Evolutionary conservation across 2,329 filamentous ascomycete species (phyloP), one percentile per base, ranked within the genome.

Genomic region (Hymenoscyphus scutula): DNA sequence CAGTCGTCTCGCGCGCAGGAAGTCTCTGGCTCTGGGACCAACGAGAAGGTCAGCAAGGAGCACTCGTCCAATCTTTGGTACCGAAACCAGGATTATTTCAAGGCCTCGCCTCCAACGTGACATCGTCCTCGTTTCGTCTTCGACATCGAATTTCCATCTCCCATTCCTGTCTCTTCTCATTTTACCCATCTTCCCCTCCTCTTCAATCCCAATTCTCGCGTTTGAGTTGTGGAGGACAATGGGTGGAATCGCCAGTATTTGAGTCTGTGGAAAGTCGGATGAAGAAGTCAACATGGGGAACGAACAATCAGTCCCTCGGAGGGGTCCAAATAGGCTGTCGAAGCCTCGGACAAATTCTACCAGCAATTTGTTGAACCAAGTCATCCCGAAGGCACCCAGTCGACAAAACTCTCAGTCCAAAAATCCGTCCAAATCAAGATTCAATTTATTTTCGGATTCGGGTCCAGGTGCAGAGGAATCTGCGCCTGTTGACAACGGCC

Each of bases 301-400:
- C 62, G 65, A 67, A 53, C 72, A 71, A 59, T 72, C 70, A 11
- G 59, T 56, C 37, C 63, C 68, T 53, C 64, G 66, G 34, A 62
- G 65, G 61, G 53, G 63, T 6, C 59, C 62, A 13, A 72, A 73
- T 51, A 73, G 66, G 58, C 57, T 74, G n/a, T 74, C 72, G 17
- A 74, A 74, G 59, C 72, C 72, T 1, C 70, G 64, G 55, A 73
- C 72, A 23, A 73, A 70, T 30, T 68, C 68, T 6, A 66, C 55
- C 5, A 62, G 64, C 3, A 66, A 65, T 53, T 61, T 70, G 2
- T 53, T 71, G 15, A 67, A 63, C 32, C 37, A 61, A 13, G 68
- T 64, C 38, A 57, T 45, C 19, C 56, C 66, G 2, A 58, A 34
- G 19, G 61, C 62, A 32, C 56, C 53, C 4, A 69, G 64, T 65